These are phyloP conservation scores for Ganoderma boninense DNA, from an alignment of 1,284 basidiomycete species.

Conservation along the genomic window DNA sequence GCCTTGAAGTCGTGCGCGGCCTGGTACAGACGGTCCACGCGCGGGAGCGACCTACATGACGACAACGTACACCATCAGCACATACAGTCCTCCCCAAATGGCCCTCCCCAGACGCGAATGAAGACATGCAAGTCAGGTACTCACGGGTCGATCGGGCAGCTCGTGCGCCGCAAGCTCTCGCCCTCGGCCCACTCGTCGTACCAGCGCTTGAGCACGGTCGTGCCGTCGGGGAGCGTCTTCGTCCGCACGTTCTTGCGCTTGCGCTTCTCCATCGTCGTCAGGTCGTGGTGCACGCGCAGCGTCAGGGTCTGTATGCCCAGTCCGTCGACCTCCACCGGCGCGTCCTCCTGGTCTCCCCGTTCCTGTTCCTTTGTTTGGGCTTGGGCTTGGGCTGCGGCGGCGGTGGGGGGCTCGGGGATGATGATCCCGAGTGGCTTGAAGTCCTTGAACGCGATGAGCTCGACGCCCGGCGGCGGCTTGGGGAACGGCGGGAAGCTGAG, in stretches of 20 bases:
- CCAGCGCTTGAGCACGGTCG: conserved; percentile 54
- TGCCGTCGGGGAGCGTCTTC: conserved; percentile 28
- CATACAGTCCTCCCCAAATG: not conserved
- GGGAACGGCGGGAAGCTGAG: conserved; percentile 71
- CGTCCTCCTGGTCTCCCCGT: not conserved
- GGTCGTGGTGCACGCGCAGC: conserved; percentile 58
- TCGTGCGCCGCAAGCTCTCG: conserved; percentile 50
- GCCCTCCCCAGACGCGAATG: not conserved
- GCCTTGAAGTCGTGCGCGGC: conserved; percentile 65
- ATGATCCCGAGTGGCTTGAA: conserved; percentile 71
- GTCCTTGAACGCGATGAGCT: conserved; percentile 63
- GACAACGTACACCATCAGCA: not conserved
- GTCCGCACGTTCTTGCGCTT: conserved; percentile 41
- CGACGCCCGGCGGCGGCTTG: conserved; percentile 54
- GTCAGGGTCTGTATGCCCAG: conserved; percentile 70
- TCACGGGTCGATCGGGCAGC: conserved; percentile 52
- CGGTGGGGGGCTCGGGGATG: conserved; percentile 35
- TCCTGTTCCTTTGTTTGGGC: not conserved
- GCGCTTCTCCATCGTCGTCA: conserved; percentile 55
- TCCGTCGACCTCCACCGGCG: conserved; percentile 53
- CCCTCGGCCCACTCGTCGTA: conserved; percentile 71
- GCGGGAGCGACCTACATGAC: conserved; percentile 46
- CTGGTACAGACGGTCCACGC: conserved; percentile 61
- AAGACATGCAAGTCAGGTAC: conserved; percentile 34
- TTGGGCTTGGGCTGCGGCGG: no score